A percentile compares a stretch with the other conserved stretches of the same genome.
Conservation (phyloP, 495 filamentous ascomycete genomes). For the Daldinia caldariorum region DNA sequence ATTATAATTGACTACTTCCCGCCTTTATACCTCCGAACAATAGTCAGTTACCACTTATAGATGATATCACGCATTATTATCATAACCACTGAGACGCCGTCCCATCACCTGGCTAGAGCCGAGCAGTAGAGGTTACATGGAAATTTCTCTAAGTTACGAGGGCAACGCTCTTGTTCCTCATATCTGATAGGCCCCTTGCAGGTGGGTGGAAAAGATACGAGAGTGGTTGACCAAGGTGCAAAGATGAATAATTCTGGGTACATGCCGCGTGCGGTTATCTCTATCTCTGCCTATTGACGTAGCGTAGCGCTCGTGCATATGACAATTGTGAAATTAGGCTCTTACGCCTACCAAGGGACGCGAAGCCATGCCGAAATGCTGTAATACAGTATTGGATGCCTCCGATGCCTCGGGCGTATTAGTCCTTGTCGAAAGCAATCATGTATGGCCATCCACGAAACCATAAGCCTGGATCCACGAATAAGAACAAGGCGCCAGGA, state of each 20-base stretch:
- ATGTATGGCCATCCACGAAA: slow-evolving; percentile 10
- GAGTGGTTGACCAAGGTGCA: background rate
- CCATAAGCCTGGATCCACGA: slow-evolving; percentile 9
- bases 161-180: background rate
- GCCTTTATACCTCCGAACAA: background rate
- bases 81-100: background rate
- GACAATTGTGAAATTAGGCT: background rate
- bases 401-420: background rate
- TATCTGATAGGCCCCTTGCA: background rate
- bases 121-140: background rate
- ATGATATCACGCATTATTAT: background rate
- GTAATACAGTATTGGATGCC: no score
- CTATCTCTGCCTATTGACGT: background rate
- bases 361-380: background rate
- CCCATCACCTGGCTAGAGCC: background rate
- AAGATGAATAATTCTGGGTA: background rate
- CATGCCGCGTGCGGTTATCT: background rate
- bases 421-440: background rate
- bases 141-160: background rate
- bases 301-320: slow-evolving; percentile 1
- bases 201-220: background rate
- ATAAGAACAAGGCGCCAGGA: slow-evolving; percentile 3
- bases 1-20: background rate
- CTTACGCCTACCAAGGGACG: background rate
- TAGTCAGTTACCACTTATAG: background rate